Conservation (phyloP, 768 basidiomycete species). For the Hemileccinum rubropunctum region DNA sequence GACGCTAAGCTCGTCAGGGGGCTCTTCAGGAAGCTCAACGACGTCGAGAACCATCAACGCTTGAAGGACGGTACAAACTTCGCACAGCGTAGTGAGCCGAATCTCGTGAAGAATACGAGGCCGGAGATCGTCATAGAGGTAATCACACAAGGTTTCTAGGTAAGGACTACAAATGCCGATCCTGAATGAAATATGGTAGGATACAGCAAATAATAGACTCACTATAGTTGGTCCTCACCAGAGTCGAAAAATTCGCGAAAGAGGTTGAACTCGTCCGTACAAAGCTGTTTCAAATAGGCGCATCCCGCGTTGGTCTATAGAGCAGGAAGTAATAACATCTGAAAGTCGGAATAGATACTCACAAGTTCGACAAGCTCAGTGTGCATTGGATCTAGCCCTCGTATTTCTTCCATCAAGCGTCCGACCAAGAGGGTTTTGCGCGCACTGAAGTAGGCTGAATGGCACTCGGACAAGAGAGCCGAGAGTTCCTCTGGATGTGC, state of each 20-base stretch:
- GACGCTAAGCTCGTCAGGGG: constrained; percentile 33
- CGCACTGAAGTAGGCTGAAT: constrained; percentile 74
- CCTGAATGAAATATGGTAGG: constrained; percentile 5
- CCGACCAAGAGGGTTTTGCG: constrained; percentile 71
- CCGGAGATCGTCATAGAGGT: constrained; percentile 92
- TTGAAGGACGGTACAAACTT: constrained; percentile 94
- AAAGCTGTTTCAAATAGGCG: constrained; percentile 88
- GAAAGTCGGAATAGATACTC: constrained; percentile 8
- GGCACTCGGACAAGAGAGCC: constrained; percentile 82
- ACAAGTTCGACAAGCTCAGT: constrained; percentile 91
- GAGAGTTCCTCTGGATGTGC: constrained; percentile 83
- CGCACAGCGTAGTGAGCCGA: constrained; percentile 81
- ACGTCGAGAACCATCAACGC: constrained; percentile 94
- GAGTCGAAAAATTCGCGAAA: constrained; percentile 86
- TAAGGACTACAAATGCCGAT: constrained; percentile 58
- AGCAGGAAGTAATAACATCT: background rate
- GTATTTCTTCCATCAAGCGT: constrained; percentile 78
- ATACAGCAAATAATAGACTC: constrained; percentile 23
- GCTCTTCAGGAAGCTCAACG: constrained; percentile 35
- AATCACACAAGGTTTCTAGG: constrained; percentile 88
- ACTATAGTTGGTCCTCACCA: constrained; percentile 76
- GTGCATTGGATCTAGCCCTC: constrained; percentile 70
- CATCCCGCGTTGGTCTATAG: constrained; percentile 85
- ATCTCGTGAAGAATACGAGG: constrained; percentile 95
- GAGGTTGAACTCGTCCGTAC: constrained; percentile 84